Conservation (phyloP, 176 grass and related monocot genomes). For the Avena sativa region DNA sequence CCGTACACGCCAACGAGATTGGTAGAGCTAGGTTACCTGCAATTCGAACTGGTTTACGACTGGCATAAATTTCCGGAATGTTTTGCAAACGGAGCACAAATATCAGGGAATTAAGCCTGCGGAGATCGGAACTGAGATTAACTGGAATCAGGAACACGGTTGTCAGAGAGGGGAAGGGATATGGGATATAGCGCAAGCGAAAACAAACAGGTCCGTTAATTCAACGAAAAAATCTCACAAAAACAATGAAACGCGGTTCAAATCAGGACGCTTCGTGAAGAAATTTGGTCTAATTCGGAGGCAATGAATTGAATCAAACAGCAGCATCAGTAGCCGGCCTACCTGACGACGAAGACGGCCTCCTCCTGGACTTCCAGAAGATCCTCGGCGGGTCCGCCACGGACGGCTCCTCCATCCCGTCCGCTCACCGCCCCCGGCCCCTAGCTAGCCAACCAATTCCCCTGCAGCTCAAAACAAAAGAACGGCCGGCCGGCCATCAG, state of each 20-base stretch:
- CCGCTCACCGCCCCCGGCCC: background rate
- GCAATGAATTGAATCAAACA: background rate
- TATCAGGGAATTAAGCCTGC: background rate
- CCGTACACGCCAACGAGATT: background rate
- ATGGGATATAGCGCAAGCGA: background rate
- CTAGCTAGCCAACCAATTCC: background rate
- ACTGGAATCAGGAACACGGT: background rate
- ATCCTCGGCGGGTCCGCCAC: conserved; percentile 73
- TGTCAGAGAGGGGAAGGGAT: background rate
- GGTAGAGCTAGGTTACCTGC: background rate
- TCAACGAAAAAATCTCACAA: background rate
- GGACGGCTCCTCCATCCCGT: conserved; percentile 10
- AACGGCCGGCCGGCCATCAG: background rate
- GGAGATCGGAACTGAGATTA: conserved; percentile 10
- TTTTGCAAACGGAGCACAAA: background rate
- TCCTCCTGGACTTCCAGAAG: conserved; percentile 92
- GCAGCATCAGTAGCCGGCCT: background rate
- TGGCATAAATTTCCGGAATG: background rate
- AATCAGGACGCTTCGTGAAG: background rate
- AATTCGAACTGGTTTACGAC: background rate
- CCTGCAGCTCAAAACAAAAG: background rate
- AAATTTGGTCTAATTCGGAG: background rate
- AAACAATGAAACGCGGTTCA: background rate
- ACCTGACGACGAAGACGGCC: conserved; percentile 61
- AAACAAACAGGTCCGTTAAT: background rate